phyloP scores from a whole-genome alignment of 2,329 filamentous ascomycete genomes.

The Pestalotiopsis sp. region DNA sequence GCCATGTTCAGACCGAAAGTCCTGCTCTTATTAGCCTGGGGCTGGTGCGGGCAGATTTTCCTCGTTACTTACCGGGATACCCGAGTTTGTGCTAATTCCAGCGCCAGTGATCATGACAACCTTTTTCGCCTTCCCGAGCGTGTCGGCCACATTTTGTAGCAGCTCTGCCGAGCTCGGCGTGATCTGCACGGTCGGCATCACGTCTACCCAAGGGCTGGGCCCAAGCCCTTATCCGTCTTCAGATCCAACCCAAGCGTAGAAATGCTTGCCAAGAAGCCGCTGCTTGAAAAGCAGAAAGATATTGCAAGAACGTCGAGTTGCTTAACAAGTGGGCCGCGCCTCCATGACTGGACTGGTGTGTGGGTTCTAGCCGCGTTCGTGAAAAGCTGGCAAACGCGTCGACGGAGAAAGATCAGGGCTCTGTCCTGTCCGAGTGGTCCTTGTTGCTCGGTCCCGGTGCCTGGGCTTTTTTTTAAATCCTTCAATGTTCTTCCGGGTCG shows the following conservation, averaged over 20 bases:
- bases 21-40: constrained; percentile 43
- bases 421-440: neutral
- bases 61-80: constrained; percentile 64
- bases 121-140: constrained; percentile 66
- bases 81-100: constrained; percentile 76
- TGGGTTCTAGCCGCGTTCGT: neutral
- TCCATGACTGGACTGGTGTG: neutral
- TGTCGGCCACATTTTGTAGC: constrained; percentile 68
- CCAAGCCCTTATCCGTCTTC: neutral
- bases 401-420: neutral
- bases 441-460: no score
- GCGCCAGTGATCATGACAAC: constrained; percentile 74
- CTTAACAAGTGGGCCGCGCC: neutral
- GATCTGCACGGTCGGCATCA: constrained; percentile 63
- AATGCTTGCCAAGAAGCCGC: neutral
- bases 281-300: neutral
- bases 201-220: neutral
- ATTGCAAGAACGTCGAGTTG: neutral
- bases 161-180: constrained; percentile 51
- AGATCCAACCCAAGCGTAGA: neutral
- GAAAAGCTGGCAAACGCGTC: neutral
- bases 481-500: neutral
- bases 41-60: constrained; percentile 6
- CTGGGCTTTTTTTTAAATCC: neutral
- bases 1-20: constrained; percentile 73